Evolutionary conservation across 169 alveolate species (phyloP), one percentile per base, ranked within the genome.

Genomic region (Plasmodium ovale): DNA sequence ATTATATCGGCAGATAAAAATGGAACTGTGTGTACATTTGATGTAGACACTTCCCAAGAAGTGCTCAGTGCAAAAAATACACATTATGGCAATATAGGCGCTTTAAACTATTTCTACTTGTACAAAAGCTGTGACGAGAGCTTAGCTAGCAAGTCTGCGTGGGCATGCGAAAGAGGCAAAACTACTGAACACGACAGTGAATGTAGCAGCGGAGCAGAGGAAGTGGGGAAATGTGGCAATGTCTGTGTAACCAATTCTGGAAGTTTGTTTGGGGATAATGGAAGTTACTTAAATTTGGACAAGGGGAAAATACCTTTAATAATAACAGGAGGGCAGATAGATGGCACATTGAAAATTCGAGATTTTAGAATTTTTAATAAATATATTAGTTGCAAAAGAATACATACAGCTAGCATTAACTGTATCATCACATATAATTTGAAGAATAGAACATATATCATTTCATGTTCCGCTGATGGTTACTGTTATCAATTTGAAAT

Each of bases 401-500:
- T 85, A 29, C 91, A 85, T 37, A 85, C 85, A 47, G 87, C 87
- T 56, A 85, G 91, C 29, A 85, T 85, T 16, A 85, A 85, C 69
- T 54, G 87, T 39, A 85, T 85, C 51, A 25, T 85, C 67, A 85
- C 91, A 21, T 85, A 85, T 68, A 85, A 68, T 54, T 44, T 67
- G 31, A 85, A 85, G 21, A 68, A 85, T 49, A 68, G 53, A 71
- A 85, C 70, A 12, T 85, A 85, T 19, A 85, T 85, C 60, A 69
- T 85, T 62, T 68, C 91, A 12, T 85, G 91, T 69, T 67, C 91
- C 21, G 91, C 91, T 42, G 91, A 85, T 85, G 91, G 91, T 19
- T 62, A 54, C 58, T 85, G 91, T 35, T 85, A 62, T 72, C 91
- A 85, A 68, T 85, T 68, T 72, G 91, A 85, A 60, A 85, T 85